Percentiles rank a stretch among this genome's conserved stretches.
Evolutionary conservation across 1,284 basidiomycete genomes (phyloP).

Genomic region (Pisolithus thermaeus): DNA sequence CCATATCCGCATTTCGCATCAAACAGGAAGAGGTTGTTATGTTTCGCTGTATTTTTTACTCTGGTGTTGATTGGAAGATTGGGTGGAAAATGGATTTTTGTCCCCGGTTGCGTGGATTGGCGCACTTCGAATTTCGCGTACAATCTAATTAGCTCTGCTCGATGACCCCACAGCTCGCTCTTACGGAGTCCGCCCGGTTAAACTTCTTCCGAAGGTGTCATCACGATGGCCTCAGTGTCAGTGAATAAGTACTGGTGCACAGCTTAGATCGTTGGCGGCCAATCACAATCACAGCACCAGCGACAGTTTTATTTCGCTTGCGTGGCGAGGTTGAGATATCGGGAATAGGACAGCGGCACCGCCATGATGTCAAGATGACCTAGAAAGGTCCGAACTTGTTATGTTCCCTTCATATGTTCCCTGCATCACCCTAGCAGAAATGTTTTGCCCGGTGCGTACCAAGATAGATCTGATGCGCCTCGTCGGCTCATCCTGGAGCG

Average conservation of each 20-base stretch:
- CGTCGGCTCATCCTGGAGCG: conserved; percentile 23
- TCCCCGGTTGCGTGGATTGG: neutral
- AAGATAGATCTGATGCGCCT: conserved; percentile 20
- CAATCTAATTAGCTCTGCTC: too few species aligned
- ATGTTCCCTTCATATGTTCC: neutral
- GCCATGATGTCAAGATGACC: neutral
- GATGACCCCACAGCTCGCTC: too few species aligned
- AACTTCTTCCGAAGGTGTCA: neutral
- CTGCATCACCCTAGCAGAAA: neutral
- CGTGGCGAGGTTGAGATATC: neutral
- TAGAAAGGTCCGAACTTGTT: neutral
- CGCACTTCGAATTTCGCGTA: too few species aligned
- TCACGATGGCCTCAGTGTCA: neutral
- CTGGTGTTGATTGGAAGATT: conserved; percentile 14
- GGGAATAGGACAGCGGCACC: neutral
- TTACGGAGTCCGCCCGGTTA: neutral
- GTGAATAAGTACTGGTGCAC: too few species aligned
- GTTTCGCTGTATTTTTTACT: conserved; percentile 7
- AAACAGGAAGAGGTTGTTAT: conserved; percentile 15
- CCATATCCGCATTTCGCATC: conserved; percentile 23
- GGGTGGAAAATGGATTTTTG: conserved; percentile 20
- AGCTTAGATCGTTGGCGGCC: too few species aligned
- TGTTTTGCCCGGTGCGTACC: conserved; percentile 13
- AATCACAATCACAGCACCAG: neutral
- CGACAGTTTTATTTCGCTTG: neutral